Evolutionary conservation across 805 yeast genomes (phyloP), one percentile per base, ranked within the genome.

Genomic region (Vanderwaltozyma yarrowii): DNA sequence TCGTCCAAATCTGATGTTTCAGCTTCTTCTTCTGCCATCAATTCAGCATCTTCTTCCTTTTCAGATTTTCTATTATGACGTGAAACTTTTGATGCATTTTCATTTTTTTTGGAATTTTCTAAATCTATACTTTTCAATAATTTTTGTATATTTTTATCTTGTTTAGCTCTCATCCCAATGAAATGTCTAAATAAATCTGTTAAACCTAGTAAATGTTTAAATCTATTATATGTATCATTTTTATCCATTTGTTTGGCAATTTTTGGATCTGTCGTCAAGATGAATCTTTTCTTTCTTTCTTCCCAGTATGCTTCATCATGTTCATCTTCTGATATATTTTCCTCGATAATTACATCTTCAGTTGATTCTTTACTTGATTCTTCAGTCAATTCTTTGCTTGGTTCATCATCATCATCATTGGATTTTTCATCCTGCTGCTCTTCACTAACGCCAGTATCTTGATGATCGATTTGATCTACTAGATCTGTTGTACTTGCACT

Each of bases 21-120:
- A 35, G 67, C 74, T 45, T 74, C 85, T 58, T 86, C 96, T 41
- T 82, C 95, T 40, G 78, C 75, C 52, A 89, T 70, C 41, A 89
- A 69, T 58, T 89, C 96, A 2, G 86, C 94, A 58, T 89, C 97
- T 61, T 89, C 98, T 59, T 89, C 96, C 60, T 85, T 81, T 61
- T 92, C 97, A 0, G 95, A 78, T 53, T 88, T 92, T 46, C 96
- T 72, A 38, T 83, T 76, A 35, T 92, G 78, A 36, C 61, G 52
- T 12, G 56, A 49, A 11, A 42, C 45, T 42, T 43, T 54, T 42
- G 38, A 51, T n/a, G 40, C 14, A 16, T 37, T 30, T 35, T 60
- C 61, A 28, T 62, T 56, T 35, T 66, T 65, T 18, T 68, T 67
- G 21, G 61, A 56, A 42, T 74, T 67, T 19, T 62, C 61, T 3